Evolutionary conservation across 805 yeast genomes (phyloP), one percentile per base, ranked within the genome.

Genomic region (Wickerhamiella vanderwaltii): DNA sequence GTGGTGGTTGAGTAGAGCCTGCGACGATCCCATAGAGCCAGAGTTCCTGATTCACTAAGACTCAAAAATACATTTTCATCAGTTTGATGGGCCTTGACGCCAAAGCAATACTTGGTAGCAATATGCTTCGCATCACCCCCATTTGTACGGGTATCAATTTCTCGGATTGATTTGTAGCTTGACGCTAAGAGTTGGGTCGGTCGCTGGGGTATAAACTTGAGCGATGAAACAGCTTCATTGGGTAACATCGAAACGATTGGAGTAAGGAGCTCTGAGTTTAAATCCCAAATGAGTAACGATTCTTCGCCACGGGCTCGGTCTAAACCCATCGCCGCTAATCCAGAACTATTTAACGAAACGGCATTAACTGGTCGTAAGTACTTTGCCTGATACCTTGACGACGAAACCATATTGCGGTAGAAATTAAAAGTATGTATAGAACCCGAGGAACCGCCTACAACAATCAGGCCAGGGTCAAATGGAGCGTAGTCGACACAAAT

Each of bases 221-320:
- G 62, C 1, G 91, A 77, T 1, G 77, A 62, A 0, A 88, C 71
- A 5, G 81, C 75, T 56, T 87, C 97, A 51, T 81, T 79, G 22
- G 78, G 73, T 19, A 83, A 66, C 50, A 69, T 77, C 0, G 79
- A 67, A 6, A 47, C 43, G 3, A 52, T 18, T 5, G 63, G 60
- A 2, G 40, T 34, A 12, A n/a, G n/a, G 9, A 24, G 12, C 16
- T 26, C 29, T 2, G 39, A 24, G 11, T 46, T 73, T 3, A 82
- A 65, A 55, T 84, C 85, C 87, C 91, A 87, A 4, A 87, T 66
- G 49, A 80, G 80, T 33, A 87, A 61, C 17, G 88, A 77, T 45
- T 75, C 72, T 51, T 82, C 93, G 48, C 74, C 82, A 41, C 86
- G 67, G 16, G 79, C 78, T 49, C 83, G 73, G 48, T 85, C 95